Conservation (phyloP, 208 protist species). For the Phytomonas sp. region DNA sequence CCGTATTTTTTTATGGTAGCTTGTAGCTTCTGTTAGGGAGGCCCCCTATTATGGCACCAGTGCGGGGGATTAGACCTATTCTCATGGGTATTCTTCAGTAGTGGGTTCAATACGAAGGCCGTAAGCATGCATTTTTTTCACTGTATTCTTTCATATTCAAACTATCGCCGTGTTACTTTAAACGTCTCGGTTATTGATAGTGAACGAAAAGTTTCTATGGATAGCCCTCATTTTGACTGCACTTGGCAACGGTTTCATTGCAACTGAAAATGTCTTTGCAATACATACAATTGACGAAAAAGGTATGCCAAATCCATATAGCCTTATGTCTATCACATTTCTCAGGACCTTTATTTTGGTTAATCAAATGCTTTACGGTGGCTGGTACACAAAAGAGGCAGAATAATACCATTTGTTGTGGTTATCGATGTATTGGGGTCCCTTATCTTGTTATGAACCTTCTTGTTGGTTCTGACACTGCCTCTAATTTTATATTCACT, state of each 20-base stretch:
- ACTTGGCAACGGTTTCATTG: constrained; percentile 55
- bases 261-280: constrained; percentile 59
- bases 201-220: constrained; percentile 23
- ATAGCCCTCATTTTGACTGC: constrained; percentile 55
- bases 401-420: constrained; percentile 39
- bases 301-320: constrained; percentile 74
- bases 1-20: neutral
- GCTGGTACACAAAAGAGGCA: constrained; percentile 62
- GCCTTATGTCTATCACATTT: constrained; percentile 43
- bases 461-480: constrained; percentile 25
- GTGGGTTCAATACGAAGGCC: constrained; percentile 42
- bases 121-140: constrained; percentile 58
- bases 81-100: constrained; percentile 60
- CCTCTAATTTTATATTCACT: constrained; percentile 46
- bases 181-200: constrained; percentile 31
- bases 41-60: constrained; percentile 59
- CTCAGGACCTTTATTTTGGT: constrained; percentile 42
- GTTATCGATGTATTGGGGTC: constrained; percentile 45
- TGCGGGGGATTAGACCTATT: constrained; percentile 52
- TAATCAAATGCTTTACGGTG: constrained; percentile 66
- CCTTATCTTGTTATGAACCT: constrained; percentile 49
- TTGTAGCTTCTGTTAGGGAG: neutral
- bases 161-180: constrained; percentile 26
- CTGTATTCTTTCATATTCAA: constrained; percentile 48
- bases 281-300: constrained; percentile 68